phyloP scores from a whole-genome alignment of 108 stramenopile genomes.

The Chaetoceros muelleri region DNA sequence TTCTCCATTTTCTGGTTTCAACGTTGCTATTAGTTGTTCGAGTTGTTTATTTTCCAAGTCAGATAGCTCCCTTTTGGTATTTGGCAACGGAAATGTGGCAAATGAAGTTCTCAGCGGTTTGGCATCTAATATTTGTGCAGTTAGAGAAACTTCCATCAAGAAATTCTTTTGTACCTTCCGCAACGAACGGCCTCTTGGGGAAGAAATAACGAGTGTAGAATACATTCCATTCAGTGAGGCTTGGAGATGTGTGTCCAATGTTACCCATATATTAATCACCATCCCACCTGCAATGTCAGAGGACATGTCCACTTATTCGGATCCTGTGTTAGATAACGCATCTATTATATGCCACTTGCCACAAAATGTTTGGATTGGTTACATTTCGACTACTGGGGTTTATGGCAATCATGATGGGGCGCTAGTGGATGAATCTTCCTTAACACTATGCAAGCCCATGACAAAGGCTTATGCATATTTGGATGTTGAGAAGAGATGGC shows the following conservation, averaged over 20 bases:
- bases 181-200: neutral
- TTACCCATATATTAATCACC: slow-evolving; percentile 25
- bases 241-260: slow-evolving; percentile 6
- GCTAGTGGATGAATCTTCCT: slow-evolving; percentile 58
- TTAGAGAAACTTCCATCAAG: slow-evolving; percentile 9
- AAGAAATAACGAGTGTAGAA: slow-evolving; percentile 6
- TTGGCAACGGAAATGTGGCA: slow-evolving; percentile 21
- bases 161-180: slow-evolving; percentile 13
- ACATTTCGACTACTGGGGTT: slow-evolving; percentile 63
- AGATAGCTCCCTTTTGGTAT: slow-evolving; percentile 12
- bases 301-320: slow-evolving; percentile 1
- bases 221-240: slow-evolving; percentile 9
- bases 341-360: slow-evolving; percentile 9
- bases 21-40: too few relatives aligned
- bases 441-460: slow-evolving; percentile 13
- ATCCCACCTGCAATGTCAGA: slow-evolving; percentile 13
- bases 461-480: slow-evolving; percentile 24
- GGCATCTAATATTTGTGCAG: neutral
- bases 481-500: slow-evolving; percentile 20
- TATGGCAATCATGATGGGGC: slow-evolving; percentile 73
- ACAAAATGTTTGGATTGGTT: slow-evolving; percentile 32
- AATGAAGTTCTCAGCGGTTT: slow-evolving; percentile 4
- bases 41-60: too few relatives aligned
- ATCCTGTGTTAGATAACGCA: slow-evolving; percentile 6
- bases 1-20: too few relatives aligned